Conservation (phyloP, 306 rosid genomes). For the Glycine soja region DNA sequence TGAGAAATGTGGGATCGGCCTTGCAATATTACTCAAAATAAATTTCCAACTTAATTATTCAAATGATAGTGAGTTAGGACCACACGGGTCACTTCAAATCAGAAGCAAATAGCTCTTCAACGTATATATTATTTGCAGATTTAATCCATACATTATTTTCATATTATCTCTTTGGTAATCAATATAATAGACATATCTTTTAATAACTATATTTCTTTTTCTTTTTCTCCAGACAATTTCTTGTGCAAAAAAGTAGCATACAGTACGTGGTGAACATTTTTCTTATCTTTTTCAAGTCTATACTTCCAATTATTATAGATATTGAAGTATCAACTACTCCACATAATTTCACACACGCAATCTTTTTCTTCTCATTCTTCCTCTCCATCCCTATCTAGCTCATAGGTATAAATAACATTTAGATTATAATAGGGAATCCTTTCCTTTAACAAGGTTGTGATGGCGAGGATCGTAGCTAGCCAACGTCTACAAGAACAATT, state of each 20-base stretch:
- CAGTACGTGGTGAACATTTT: neutral
- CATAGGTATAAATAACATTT: neutral
- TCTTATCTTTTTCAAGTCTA: neutral
- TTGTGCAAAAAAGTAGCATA: neutral
- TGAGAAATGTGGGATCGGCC: no score
- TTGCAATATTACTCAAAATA: no score
- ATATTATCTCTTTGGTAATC: neutral
- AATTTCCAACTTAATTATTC: no score
- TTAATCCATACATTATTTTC: no score
- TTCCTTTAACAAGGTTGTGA: slow-evolving; percentile 18
- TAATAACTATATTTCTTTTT: neutral
- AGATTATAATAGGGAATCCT: neutral
- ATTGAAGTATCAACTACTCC: slow-evolving; percentile 17
- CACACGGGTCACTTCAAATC: no score
- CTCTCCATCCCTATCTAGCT: neutral
- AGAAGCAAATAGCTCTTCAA: no score
- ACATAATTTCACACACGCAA: slow-evolving; percentile 14
- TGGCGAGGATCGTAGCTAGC: slow-evolving; percentile 7
- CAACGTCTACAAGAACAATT: neutral
- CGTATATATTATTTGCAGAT: no score
- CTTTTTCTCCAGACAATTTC: neutral
- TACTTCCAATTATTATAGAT: neutral
- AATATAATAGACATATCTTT: neutral
- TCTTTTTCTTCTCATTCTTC: neutral
- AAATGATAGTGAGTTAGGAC: no score